Conservation (phyloP, 352 stramenopile species). For the Phytophthora palmivora region DNA sequence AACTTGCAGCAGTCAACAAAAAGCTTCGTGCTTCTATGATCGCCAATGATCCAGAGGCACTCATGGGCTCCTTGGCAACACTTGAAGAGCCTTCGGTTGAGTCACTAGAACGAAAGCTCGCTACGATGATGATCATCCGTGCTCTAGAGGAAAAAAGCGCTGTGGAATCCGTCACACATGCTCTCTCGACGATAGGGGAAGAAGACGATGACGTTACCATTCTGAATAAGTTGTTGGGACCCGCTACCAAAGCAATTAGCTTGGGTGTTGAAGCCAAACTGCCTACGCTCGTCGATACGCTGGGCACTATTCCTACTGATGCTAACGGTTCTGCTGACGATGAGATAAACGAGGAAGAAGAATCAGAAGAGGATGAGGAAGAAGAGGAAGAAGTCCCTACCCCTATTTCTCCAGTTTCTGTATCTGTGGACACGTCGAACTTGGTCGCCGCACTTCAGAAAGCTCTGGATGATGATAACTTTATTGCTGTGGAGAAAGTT, state of each 20-base stretch:
- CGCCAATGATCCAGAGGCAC: slow-evolving; percentile 64
- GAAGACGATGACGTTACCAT: slow-evolving; percentile 31
- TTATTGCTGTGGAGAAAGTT: slow-evolving; percentile 65
- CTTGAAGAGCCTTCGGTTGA: slow-evolving; percentile 71
- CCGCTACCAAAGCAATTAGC: slow-evolving; percentile 59
- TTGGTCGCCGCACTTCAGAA: slow-evolving; percentile 65
- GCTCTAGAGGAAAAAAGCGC: slow-evolving; percentile 78
- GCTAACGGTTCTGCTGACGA: slow-evolving; percentile 11
- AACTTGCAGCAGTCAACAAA: slow-evolving; percentile 51
- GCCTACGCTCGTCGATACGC: slow-evolving; percentile 43
- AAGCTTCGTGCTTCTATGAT: slow-evolving; percentile 70
- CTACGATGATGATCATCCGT: slow-evolving; percentile 85
- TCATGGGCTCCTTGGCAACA: slow-evolving; percentile 75
- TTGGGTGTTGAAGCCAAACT: slow-evolving; percentile 68
- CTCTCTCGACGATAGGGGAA: slow-evolving; percentile 36
- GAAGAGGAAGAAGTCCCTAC: slow-evolving; percentile 4
- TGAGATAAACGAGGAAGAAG: slow-evolving; percentile 22
- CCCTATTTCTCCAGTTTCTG: slow-evolving; percentile 8
- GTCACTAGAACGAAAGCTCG: slow-evolving; percentile 77
- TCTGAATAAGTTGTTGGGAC: slow-evolving; percentile 39
- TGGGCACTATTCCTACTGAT: slow-evolving; percentile 29
- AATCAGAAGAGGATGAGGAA: slow-evolving; percentile 9
- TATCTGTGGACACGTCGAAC: slow-evolving; percentile 42
- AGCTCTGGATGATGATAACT: slow-evolving; percentile 72
- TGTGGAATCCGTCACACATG: slow-evolving; percentile 55